These are phyloP conservation scores for Oryza coarctata DNA, from an alignment of 176 grass and related monocot genomes.

Conservation along the genomic window DNA sequence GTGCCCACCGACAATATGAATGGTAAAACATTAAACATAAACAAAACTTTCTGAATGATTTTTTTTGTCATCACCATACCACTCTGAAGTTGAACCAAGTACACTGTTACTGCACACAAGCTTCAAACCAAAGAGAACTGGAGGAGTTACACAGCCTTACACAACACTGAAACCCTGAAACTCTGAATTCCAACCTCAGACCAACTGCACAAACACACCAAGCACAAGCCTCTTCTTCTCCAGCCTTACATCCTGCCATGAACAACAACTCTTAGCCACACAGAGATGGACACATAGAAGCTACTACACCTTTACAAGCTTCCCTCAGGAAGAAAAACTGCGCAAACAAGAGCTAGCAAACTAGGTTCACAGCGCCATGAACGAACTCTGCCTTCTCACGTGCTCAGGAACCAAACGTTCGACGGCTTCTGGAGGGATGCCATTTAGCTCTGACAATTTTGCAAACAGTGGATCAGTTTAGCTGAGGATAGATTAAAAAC, in stretches of 20 bases:
- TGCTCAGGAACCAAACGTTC: conserved; percentile 81
- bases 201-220: conserved; percentile 30
- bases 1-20: not conserved
- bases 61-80: not conserved
- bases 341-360: not conserved
- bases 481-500: not conserved
- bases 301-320: conserved; percentile 57
- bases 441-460: conserved; percentile 63
- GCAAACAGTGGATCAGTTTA: conserved; percentile 22
- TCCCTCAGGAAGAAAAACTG: conserved; percentile 20
- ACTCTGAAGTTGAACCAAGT: not conserved
- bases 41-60: not conserved
- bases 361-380: conserved; percentile 86
- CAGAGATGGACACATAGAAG: conserved; percentile 37
- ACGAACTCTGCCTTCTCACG: conserved; percentile 75
- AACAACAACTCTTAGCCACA: conserved; percentile 23
- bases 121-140: conserved; percentile 25
- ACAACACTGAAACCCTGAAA: conserved; percentile 5
- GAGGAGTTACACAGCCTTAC: conserved; percentile 17
- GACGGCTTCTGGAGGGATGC: conserved; percentile 49
- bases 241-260: conserved; percentile 19
- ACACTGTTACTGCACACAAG: conserved; percentile 27
- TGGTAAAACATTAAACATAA: not conserved
- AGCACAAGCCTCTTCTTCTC: conserved; percentile 19
- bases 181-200: conserved; percentile 13